phyloP scores from a whole-genome alignment of 192 early-diverging fungal genomes.

The Powellomyces hirtus region DNA sequence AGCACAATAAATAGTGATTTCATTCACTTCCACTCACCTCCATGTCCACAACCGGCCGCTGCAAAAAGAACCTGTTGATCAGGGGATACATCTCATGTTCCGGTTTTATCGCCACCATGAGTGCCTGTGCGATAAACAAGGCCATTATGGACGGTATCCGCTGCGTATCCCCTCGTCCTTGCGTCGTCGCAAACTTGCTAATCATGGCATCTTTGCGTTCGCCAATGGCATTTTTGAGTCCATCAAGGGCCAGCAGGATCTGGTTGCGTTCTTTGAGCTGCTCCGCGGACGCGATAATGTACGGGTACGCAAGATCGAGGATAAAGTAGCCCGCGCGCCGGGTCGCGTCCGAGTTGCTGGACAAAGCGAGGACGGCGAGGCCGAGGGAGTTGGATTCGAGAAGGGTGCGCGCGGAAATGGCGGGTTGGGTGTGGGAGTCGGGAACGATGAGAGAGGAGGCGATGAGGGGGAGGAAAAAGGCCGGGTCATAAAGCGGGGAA shows the following conservation, averaged over 20 bases:
- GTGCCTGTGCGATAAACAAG: conserved; percentile 64
- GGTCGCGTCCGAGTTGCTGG: conserved; percentile 51
- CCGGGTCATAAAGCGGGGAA: conserved; percentile 59
- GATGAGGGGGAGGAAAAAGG: conserved; percentile 72
- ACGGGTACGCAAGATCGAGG: conserved; percentile 61
- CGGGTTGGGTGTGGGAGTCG: neutral
- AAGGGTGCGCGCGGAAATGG: conserved; percentile 59
- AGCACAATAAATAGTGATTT: neutral
- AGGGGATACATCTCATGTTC: conserved; percentile 74
- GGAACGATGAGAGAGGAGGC: conserved; percentile 42
- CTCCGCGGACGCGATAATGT: neutral
- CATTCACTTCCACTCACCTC: neutral
- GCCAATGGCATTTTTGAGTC: conserved; percentile 66
- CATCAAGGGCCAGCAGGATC: conserved; percentile 62
- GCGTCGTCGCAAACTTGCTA: neutral
- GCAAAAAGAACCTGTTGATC: conserved; percentile 72
- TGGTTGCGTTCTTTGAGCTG: conserved; percentile 70
- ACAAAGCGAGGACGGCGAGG: conserved; percentile 61
- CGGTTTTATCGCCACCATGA: conserved; percentile 63
- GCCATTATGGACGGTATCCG: conserved; percentile 66
- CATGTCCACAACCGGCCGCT: conserved; percentile 69
- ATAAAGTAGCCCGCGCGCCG: conserved; percentile 66
- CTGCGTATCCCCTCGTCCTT: conserved; percentile 29
- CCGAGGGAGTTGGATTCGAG: conserved; percentile 72
- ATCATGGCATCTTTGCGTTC: conserved; percentile 29